Conservation (phyloP, 2,329 filamentous ascomycete species). For the Calonectria hongkongensis region DNA sequence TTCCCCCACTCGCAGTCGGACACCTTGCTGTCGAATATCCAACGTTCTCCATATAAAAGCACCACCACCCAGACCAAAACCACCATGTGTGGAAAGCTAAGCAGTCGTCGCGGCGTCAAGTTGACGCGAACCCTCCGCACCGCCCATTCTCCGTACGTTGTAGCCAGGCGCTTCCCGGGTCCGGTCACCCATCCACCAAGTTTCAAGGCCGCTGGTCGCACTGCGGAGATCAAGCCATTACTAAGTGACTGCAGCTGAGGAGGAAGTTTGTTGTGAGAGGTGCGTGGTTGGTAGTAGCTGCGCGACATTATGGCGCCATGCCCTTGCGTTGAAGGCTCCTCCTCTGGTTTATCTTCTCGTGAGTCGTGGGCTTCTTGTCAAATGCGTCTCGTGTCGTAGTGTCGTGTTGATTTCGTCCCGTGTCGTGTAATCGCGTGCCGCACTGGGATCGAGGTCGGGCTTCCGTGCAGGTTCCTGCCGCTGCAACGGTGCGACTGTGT, state of each 20-base stretch:
- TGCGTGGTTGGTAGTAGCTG: slow-evolving; percentile 48
- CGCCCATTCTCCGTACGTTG: slow-evolving; percentile 55
- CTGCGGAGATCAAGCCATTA: slow-evolving; percentile 49
- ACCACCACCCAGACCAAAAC: slow-evolving; percentile 84
- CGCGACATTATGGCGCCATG: slow-evolving; percentile 58
- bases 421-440: slow-evolving; percentile 25
- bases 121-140: slow-evolving; percentile 62
- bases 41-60: slow-evolving; percentile 90
- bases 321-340: slow-evolving; percentile 40
- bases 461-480: background rate
- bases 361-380: background rate
- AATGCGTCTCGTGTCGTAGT: slow-evolving; percentile 9
- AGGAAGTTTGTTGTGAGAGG: slow-evolving; percentile 39
- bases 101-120: slow-evolving; percentile 69
- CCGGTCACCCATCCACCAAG: slow-evolving; percentile 65
- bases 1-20: slow-evolving; percentile 85
- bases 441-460: background rate
- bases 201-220: slow-evolving; percentile 54
- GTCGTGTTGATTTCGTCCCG: slow-evolving; percentile 5
- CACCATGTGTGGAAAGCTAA: slow-evolving; percentile 80
- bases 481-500: slow-evolving; percentile 2
- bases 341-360: slow-evolving; percentile 8
- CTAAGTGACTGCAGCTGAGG: slow-evolving; percentile 48
- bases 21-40: slow-evolving; percentile 82
- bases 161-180: slow-evolving; percentile 62